Conservation (phyloP, 495 filamentous ascomycete genomes). For the Talaromyces nanjingensis region DNA sequence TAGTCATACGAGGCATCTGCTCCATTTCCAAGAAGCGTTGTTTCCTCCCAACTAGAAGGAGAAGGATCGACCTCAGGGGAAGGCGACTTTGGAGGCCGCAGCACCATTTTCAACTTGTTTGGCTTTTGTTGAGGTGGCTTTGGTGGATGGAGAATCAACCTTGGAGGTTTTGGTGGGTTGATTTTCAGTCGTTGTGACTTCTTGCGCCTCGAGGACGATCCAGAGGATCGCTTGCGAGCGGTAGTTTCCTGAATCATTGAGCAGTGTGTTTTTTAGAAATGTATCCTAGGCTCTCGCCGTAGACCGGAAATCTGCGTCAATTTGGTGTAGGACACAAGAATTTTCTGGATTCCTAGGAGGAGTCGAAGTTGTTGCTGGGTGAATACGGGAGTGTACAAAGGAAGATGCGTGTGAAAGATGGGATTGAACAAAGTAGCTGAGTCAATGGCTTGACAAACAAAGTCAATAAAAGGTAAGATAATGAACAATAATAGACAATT, state of each 20-base stretch:
- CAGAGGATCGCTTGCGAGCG: constrained; percentile 2
- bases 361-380: not conserved
- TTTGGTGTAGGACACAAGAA: not conserved
- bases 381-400: not conserved
- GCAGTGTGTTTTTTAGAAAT: not conserved
- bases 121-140: constrained; percentile 5
- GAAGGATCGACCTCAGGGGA: not conserved
- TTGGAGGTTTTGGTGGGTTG: not conserved
- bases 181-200: not conserved
- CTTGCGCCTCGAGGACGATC: constrained; percentile 6
- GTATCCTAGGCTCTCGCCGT: not conserved
- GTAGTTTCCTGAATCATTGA: constrained; percentile 1
- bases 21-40: constrained; percentile 5
- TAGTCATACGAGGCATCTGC: constrained; percentile 5
- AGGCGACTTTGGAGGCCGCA: not conserved
- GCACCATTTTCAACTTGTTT: not conserved
- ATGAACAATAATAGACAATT: not conserved
- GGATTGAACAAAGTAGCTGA: constrained; percentile 1
- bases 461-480: not conserved
- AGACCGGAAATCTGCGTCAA: not conserved
- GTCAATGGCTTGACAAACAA: not conserved
- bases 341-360: not conserved
- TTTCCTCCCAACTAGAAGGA: not conserved
- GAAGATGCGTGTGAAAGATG: not conserved
- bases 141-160: constrained; percentile 4